phyloP scores from a whole-genome alignment of 2,329 filamentous ascomycete species.

The Fusarium anguioides region DNA sequence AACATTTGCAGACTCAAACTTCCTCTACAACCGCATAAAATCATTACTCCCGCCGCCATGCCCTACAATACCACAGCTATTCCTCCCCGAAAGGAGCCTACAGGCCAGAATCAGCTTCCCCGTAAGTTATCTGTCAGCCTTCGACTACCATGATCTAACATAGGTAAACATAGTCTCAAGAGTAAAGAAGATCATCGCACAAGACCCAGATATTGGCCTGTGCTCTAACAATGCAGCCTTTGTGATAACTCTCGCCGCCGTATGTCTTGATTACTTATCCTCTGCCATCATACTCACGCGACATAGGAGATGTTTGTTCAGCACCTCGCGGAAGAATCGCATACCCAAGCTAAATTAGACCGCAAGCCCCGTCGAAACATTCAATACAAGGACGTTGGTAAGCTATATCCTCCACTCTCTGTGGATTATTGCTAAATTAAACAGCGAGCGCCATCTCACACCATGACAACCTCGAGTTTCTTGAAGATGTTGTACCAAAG shows the following conservation, averaged over 20 bases:
- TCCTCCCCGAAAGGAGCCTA: slow-evolving; percentile 81
- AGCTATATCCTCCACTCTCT: slow-evolving; percentile 36
- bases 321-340: slow-evolving; percentile 84
- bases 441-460: slow-evolving; percentile 85
- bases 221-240: slow-evolving; percentile 96
- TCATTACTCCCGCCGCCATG: slow-evolving; percentile 63
- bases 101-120: slow-evolving; percentile 85
- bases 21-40: neutral
- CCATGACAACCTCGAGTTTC: slow-evolving; percentile 94
- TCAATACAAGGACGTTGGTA: slow-evolving; percentile 94
- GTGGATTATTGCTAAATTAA: slow-evolving; percentile 9
- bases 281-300: slow-evolving; percentile 1
- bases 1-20: neutral
- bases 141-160: slow-evolving; percentile 2
- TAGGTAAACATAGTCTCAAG: slow-evolving; percentile 79
- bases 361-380: slow-evolving; percentile 92
- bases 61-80: slow-evolving; percentile 91
- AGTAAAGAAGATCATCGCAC: slow-evolving; percentile 93
- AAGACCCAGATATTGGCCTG: slow-evolving; percentile 85
- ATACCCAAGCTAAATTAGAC: slow-evolving; percentile 90
- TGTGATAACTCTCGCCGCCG: slow-evolving; percentile 89
- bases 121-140: slow-evolving; percentile 65
- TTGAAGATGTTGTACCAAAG: slow-evolving; percentile 89
- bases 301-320: slow-evolving; percentile 94
- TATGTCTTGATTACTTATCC: slow-evolving; percentile 53